phyloP scores from a whole-genome alignment of 1,284 basidiomycete species.

The Exobasidium cylindrosporum region DNA sequence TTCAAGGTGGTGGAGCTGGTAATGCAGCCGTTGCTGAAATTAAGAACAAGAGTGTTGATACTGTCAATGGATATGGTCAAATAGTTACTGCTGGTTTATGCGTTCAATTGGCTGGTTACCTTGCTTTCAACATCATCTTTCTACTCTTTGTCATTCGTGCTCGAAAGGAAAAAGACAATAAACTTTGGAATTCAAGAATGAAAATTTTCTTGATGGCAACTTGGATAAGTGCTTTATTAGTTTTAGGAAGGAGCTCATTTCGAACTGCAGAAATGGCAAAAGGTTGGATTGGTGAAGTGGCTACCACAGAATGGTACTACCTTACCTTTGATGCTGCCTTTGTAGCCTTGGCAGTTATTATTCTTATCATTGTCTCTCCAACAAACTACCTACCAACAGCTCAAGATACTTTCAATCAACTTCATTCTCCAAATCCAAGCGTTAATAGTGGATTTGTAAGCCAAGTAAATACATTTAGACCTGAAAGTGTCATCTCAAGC shows the following conservation, averaged over 20 bases:
- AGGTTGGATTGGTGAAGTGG: constrained; percentile 17
- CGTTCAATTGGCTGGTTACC: constrained; percentile 16
- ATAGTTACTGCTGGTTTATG: constrained; percentile 16
- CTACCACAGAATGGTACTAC: constrained; percentile 16
- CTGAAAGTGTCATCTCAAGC: too few species aligned
- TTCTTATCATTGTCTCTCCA: constrained; percentile 10
- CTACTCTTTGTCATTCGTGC: constrained; percentile 10
- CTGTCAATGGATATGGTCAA: constrained; percentile 6
- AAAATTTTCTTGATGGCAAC: background rate
- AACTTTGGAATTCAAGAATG: background rate
- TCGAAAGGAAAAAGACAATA: background rate
- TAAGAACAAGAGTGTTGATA: background rate
- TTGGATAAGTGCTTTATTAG: constrained; percentile 8
- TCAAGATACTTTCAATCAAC: too few species aligned
- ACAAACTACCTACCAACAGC: constrained; percentile 4
- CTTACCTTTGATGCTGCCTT: constrained; percentile 16
- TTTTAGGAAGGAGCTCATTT: constrained; percentile 11
- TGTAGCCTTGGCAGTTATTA: constrained; percentile 11
- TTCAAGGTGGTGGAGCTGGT: constrained; percentile 18
- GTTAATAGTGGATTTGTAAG: too few species aligned
- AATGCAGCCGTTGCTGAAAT: constrained; percentile 14
- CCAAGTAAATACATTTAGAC: too few species aligned
- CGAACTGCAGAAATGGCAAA: constrained; percentile 17
- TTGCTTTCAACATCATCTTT: constrained; percentile 14
- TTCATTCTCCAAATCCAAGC: too few species aligned